Evolutionary conservation across 805 yeast species (phyloP).

Genomic region (Hanseniaspora taiwanica): DNA sequence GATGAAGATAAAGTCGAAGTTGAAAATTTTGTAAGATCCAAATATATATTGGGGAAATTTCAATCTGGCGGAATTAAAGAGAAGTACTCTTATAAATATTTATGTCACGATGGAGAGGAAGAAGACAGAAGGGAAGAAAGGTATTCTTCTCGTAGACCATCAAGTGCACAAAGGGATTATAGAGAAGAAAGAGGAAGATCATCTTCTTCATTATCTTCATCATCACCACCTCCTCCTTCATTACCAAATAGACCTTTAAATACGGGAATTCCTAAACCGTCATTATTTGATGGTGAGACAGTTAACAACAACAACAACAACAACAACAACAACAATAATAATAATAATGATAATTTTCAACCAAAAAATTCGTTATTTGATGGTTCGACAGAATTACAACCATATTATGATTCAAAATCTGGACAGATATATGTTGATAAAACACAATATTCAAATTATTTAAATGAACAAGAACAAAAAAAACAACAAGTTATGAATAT

Average conservation of each 20-base stretch:
- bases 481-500: conserved; percentile 15
- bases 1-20: conserved; percentile 49
- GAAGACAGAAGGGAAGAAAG: conserved; percentile 3
- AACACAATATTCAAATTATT: conserved; percentile 19
- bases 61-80: conserved; percentile 20
- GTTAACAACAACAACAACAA: too few species aligned
- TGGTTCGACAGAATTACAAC: conserved; percentile 39
- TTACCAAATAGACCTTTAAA: conserved; percentile 26
- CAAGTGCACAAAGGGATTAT: neutral
- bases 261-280: conserved; percentile 18
- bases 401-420: conserved; percentile 58
- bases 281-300: conserved; percentile 22
- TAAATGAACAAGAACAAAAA: conserved; percentile 8
- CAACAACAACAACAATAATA: too few species aligned
- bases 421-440: conserved; percentile 60
- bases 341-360: conserved; percentile 9
- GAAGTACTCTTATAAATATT: conserved; percentile 16
- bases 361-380: conserved; percentile 17
- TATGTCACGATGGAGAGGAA: conserved; percentile 4
- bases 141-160: conserved; percentile 6
- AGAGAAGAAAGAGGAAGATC: neutral
- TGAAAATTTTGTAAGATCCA: conserved; percentile 48
- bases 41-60: conserved; percentile 53
- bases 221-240: conserved; percentile 14
- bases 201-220: conserved; percentile 4